Evolutionary conservation across 228 moss, liverwort and hornwort species (phyloP).

Genomic region (Sphagnum fallax): DNA sequence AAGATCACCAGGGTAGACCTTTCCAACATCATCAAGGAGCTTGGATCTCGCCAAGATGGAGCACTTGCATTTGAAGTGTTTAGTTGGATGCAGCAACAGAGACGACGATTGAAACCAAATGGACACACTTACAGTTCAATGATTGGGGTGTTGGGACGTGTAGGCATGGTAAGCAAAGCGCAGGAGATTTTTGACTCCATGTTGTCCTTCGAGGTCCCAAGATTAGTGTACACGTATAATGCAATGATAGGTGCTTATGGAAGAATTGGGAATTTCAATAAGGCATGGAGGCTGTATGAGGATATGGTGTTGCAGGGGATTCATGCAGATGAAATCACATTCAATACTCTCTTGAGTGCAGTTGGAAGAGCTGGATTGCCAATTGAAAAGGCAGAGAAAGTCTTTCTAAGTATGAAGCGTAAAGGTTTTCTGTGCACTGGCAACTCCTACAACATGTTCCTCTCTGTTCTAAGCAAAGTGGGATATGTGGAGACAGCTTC

Average conservation of each 20-base stretch:
- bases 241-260: conserved; percentile 82
- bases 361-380: conserved; percentile 55
- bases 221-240: conserved; percentile 64
- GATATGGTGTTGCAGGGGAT: conserved; percentile 51
- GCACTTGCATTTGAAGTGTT: conserved; percentile 66
- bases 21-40: conserved; percentile 61
- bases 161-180: conserved; percentile 57
- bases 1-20: conserved; percentile 79
- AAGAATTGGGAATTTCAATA: conserved; percentile 57
- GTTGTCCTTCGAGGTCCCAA: conserved; percentile 21
- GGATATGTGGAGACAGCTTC: conserved; percentile 47
- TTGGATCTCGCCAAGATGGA: conserved; percentile 37
- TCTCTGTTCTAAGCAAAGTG: conserved; percentile 45
- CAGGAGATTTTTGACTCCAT: conserved; percentile 56
- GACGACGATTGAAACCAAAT: conserved; percentile 71
- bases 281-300: conserved; percentile 73
- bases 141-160: conserved; percentile 75
- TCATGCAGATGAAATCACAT: conserved; percentile 71
- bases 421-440: conserved; percentile 52
- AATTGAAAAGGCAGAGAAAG: conserved; percentile 49
- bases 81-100: conserved; percentile 84
- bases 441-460: conserved; percentile 71
- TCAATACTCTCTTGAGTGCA: conserved; percentile 72
- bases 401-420: conserved; percentile 61
- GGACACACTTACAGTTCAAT: conserved; percentile 62